phyloP scores from a whole-genome alignment of 257 asterid genomes.

The Scutellaria minor region DNA sequence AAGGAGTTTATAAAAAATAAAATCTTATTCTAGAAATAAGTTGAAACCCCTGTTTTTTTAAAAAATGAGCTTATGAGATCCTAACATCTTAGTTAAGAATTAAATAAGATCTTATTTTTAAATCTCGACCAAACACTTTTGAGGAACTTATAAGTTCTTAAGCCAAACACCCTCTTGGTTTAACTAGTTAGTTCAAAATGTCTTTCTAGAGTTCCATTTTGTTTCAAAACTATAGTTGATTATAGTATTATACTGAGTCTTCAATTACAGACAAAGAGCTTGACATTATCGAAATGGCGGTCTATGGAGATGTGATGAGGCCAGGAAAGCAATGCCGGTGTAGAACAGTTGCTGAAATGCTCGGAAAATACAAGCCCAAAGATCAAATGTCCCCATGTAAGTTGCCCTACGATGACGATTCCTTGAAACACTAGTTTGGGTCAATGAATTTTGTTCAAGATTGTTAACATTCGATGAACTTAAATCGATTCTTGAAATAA shows the following conservation, averaged over 20 bases:
- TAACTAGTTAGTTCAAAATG: not conserved
- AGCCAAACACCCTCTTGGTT: not conserved
- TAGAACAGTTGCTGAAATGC: conserved; percentile 87
- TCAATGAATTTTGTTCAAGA: conserved; percentile 12
- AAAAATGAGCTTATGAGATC: no score
- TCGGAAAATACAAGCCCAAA: conserved; percentile 74
- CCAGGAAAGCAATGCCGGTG: conserved; percentile 95
- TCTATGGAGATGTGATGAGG: conserved; percentile 88
- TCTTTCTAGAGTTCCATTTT: conserved; percentile 13
- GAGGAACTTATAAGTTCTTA: no score
- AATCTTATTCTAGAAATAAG: no score
- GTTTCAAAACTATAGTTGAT: not conserved
- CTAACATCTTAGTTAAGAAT: no score
- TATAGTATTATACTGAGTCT: not conserved
- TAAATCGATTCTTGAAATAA: conserved; percentile 21
- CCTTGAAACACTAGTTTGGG: conserved; percentile 31
- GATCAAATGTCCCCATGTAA: conserved; percentile 69
- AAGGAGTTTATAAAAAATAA: no score
- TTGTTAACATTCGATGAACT: conserved; percentile 1
- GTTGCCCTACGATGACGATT: conserved; percentile 49
- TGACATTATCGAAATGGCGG: conserved; percentile 89
- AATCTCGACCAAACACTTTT: no score
- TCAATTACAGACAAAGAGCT: conserved; percentile 74
- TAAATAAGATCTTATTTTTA: no score
- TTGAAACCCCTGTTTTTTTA: no score